Conservation (phyloP, 2,329 filamentous ascomycete genomes). For the Diaporthe longicolla region DNA sequence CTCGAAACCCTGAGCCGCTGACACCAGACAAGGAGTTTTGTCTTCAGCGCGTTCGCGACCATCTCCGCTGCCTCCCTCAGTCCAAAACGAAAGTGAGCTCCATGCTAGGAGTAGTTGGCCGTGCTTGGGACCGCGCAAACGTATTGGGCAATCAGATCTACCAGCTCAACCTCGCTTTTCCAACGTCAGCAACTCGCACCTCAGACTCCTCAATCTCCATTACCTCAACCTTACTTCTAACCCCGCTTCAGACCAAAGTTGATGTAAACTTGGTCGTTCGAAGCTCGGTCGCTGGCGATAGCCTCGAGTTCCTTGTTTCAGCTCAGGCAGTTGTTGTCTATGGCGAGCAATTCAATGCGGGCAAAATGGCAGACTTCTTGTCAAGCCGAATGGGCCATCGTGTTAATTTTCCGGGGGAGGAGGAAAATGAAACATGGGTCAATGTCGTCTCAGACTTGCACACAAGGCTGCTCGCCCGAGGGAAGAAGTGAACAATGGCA, state of each 20-base stretch:
- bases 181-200: slow-evolving; percentile 73
- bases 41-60: slow-evolving; percentile 78
- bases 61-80: slow-evolving; percentile 74
- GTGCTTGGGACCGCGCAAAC: slow-evolving; percentile 76
- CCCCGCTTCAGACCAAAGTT: slow-evolving; percentile 77
- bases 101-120: slow-evolving; percentile 72
- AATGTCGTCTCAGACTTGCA: slow-evolving; percentile 69
- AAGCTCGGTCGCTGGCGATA: slow-evolving; percentile 59
- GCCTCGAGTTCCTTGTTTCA: slow-evolving; percentile 68
- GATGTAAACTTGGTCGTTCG: slow-evolving; percentile 72
- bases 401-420: slow-evolving; percentile 52
- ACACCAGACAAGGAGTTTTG: slow-evolving; percentile 82
- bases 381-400: slow-evolving; percentile 63
- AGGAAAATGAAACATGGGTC: slow-evolving; percentile 63
- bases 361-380: slow-evolving; percentile 82
- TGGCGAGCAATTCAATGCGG: slow-evolving; percentile 82
- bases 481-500: slow-evolving; percentile 58
- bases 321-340: slow-evolving; percentile 77
- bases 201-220: slow-evolving; percentile 76
- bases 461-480: slow-evolving; percentile 68
- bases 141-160: slow-evolving; percentile 72
- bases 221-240: slow-evolving; percentile 73
- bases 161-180: slow-evolving; percentile 73
- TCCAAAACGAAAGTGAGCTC: slow-evolving; percentile 67
- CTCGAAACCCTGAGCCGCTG: slow-evolving; percentile 66